Conservation (phyloP, 1,284 basidiomycete species). For the Exobasidium cylindrosporum region DNA sequence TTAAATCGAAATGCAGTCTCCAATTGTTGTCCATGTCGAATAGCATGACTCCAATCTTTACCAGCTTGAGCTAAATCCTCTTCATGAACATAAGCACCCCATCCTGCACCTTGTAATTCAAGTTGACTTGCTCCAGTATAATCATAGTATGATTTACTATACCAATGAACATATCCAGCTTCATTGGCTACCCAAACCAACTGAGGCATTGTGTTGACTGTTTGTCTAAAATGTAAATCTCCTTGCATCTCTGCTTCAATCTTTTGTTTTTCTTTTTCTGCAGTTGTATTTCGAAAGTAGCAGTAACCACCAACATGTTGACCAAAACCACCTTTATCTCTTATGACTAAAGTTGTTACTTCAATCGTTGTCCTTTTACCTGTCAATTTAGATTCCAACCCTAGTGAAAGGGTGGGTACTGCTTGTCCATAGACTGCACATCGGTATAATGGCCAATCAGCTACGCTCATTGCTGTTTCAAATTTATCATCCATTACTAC, state of each 20-base stretch:
- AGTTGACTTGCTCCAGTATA: constrained; percentile 50
- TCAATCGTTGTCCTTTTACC: constrained; percentile 27
- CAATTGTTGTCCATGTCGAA: constrained; percentile 54
- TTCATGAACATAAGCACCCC: constrained; percentile 53
- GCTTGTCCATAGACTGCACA: constrained; percentile 34
- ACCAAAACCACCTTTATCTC: constrained; percentile 37
- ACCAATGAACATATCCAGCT: constrained; percentile 43
- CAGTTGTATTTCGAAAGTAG: constrained; percentile 37
- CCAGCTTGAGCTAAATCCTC: constrained; percentile 52
- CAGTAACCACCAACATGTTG: constrained; percentile 44
- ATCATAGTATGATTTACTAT: constrained; percentile 38
- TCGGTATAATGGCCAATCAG: constrained; percentile 42
- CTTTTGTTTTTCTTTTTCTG: constrained; percentile 19
- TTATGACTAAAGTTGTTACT: constrained; percentile 36
- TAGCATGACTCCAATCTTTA: constrained; percentile 48
- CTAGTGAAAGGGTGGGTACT: constrained; percentile 29
- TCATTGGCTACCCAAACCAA: constrained; percentile 53
- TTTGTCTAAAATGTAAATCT: constrained; percentile 41
- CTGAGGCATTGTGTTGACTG: constrained; percentile 50
- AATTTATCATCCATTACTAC: constrained; percentile 43
- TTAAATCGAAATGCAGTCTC: constrained; percentile 51
- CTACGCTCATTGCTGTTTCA: constrained; percentile 28
- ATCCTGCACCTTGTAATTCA: constrained; percentile 47
- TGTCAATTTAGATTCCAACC: constrained; percentile 25
- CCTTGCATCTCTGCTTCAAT: constrained; percentile 33